Evolutionary conservation across 768 basidiomycete species (phyloP).

Genomic region (Xerocomus spinulosus): DNA sequence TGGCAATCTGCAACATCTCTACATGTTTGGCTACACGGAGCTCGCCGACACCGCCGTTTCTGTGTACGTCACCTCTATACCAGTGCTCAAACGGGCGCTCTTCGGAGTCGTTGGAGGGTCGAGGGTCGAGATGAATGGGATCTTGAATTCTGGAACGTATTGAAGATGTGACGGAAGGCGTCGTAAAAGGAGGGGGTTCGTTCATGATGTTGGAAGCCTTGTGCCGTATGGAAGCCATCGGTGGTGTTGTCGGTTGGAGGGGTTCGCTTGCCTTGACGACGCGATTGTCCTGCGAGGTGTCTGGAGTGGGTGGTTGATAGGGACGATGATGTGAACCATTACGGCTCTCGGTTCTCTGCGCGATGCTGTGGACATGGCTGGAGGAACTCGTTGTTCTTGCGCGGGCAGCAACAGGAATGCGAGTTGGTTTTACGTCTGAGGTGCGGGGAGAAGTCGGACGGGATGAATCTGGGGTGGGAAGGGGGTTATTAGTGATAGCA

Average conservation of each 20-base stretch:
- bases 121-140: slow-evolving; percentile 31
- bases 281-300: slow-evolving; percentile 29
- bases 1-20: slow-evolving; percentile 88
- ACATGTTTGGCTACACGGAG: slow-evolving; percentile 65
- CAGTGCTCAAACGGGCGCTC: slow-evolving; percentile 85
- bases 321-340: slow-evolving; percentile 27
- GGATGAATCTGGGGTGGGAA: slow-evolving; percentile 35
- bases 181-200: slow-evolving; percentile 59
- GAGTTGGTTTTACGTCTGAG: slow-evolving; percentile 39
- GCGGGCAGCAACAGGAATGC: slow-evolving; percentile 45
- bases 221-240: slow-evolving; percentile 34
- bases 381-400: slow-evolving; percentile 39
- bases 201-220: slow-evolving; percentile 50
- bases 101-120: slow-evolving; percentile 69
- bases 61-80: slow-evolving; percentile 83
- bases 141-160: slow-evolving; percentile 35
- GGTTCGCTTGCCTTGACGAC: slow-evolving; percentile 27
- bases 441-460: slow-evolving; percentile 45
- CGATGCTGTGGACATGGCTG: slow-evolving; percentile 33
- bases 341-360: slow-evolving; percentile 35
- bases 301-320: slow-evolving; percentile 25
- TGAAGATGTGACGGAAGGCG: slow-evolving; percentile 43
- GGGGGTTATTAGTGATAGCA: slow-evolving; percentile 23
- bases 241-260: slow-evolving; percentile 29
- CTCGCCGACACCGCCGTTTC: slow-evolving; percentile 88